These are phyloP conservation scores for Orbilia quercus DNA, from an alignment of 2,329 filamentous ascomycete species.

Conservation along the genomic window DNA sequence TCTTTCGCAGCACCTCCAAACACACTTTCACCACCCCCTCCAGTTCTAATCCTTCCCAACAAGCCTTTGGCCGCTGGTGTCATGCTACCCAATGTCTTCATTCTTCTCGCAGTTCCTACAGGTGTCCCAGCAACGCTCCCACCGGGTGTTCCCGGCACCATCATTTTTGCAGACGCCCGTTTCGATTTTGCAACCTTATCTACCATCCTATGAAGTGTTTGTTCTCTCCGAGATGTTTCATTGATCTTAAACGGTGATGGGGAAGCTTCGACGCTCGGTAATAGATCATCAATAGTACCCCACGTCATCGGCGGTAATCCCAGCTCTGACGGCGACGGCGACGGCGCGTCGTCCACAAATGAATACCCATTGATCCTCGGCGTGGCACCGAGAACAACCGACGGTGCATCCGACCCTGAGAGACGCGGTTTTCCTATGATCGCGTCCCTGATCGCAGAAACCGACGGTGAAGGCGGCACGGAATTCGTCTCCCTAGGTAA, in stretches of 20 bases:
- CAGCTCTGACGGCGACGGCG: conserved; percentile 71
- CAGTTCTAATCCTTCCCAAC: conserved; percentile 69
- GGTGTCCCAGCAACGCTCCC: conserved; percentile 68
- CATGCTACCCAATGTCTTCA: conserved; percentile 63
- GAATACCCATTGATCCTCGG: conserved; percentile 92
- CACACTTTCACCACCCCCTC: conserved; percentile 40
- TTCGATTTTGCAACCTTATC: conserved; percentile 81
- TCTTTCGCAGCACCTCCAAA: conserved; percentile 43
- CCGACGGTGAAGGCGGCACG: conserved; percentile 78
- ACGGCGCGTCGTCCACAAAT: conserved; percentile 83
- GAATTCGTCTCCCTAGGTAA: conserved; percentile 64
- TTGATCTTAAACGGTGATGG: conserved; percentile 84
- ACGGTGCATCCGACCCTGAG: conserved; percentile 72
- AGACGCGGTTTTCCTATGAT: conserved; percentile 77
- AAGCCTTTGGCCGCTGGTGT: conserved; percentile 80
- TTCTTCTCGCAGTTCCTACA: conserved; percentile 68
- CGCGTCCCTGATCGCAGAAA: conserved; percentile 85
- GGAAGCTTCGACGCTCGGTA: conserved; percentile 65
- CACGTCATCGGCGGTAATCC: conserved; percentile 66
- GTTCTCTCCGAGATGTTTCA: conserved; percentile 79
- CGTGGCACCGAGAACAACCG: conserved; percentile 77
- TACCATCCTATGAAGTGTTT: conserved; percentile 85
- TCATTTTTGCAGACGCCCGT: conserved; percentile 70
- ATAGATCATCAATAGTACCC: conserved; percentile 59
- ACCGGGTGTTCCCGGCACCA: conserved; percentile 68